Conservation (phyloP, 208 protist genomes). For the Leishmania martiniquensis region DNA sequence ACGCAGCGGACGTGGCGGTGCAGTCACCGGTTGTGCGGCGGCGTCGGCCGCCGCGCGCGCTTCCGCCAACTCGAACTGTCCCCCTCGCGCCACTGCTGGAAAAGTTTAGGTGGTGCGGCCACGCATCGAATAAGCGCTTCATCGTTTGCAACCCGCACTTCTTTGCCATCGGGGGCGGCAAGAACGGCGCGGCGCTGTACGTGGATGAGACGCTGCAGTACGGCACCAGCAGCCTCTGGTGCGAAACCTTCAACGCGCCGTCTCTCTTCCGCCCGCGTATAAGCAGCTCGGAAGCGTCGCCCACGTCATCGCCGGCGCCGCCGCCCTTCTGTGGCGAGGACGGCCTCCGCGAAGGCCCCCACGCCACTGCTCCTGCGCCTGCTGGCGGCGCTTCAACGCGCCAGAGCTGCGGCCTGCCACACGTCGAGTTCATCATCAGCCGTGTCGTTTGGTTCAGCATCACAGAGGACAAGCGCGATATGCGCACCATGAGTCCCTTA, state of each 20-base stretch:
- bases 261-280: conserved; percentile 30
- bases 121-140: conserved; percentile 39
- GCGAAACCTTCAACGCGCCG: conserved; percentile 56
- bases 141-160: conserved; percentile 51
- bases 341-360: background rate
- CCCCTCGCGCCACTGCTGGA: conserved; percentile 22
- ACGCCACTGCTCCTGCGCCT: too few relatives aligned
- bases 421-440: conserved; percentile 25
- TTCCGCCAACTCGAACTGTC: background rate
- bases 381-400: background rate
- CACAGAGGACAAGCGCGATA: conserved; percentile 14
- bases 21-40: background rate
- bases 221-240: conserved; percentile 58
- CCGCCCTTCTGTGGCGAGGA: background rate
- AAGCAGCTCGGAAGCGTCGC: too few relatives aligned
- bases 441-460: conserved; percentile 33
- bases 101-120: conserved; percentile 38
- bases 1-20: background rate
- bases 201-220: conserved; percentile 54
- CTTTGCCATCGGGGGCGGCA: conserved; percentile 55
- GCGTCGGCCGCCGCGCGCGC: background rate
- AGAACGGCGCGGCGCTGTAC: conserved; percentile 55
- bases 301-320: background rate
- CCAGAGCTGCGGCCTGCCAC: conserved; percentile 4
- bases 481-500: conserved; percentile 6